phyloP scores from a whole-genome alignment of 2,329 filamentous ascomycete genomes.

The Penicillium oxalicum region DNA sequence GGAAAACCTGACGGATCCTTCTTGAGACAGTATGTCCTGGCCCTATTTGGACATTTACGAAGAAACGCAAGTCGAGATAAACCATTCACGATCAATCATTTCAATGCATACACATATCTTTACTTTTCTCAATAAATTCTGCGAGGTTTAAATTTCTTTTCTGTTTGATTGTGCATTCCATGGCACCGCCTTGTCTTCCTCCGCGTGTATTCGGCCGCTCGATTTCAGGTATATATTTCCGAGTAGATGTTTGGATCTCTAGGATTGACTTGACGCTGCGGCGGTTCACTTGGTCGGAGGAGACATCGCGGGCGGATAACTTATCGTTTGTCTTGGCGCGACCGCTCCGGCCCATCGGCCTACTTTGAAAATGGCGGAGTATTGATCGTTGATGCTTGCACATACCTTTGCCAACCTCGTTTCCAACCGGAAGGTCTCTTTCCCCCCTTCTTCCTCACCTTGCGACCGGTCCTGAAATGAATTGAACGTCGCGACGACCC shows the following conservation, averaged over 20 bases:
- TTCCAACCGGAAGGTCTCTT: background rate
- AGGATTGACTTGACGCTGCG: background rate
- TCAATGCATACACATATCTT: too few species aligned
- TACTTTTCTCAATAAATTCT: too few species aligned
- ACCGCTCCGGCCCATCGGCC: slow-evolving; percentile 7
- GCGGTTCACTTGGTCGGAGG: background rate
- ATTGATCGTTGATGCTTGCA: background rate
- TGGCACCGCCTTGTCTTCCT: too few species aligned
- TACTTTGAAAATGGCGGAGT: slow-evolving; percentile 2
- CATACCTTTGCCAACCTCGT: too few species aligned
- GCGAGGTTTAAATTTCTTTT: too few species aligned
- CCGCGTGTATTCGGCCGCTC: too few species aligned
- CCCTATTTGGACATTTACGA: slow-evolving; percentile 3
- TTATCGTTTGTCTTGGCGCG: slow-evolving; percentile 7
- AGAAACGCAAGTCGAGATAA: slow-evolving; percentile 5
- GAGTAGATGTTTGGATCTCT: too few species aligned
- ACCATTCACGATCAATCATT: background rate
- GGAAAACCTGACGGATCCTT: slow-evolving; percentile 73
- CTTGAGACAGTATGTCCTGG: slow-evolving; percentile 20
- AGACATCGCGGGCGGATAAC: slow-evolving; percentile 1
- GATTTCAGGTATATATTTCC: too few species aligned
- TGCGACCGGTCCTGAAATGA: slow-evolving; percentile 8
- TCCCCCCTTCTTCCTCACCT: background rate
- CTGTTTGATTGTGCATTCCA: too few species aligned
- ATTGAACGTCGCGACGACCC: slow-evolving; percentile 7